Conservation (phyloP, 2,329 filamentous ascomycete genomes). For the Thelonectria rubi region DNA sequence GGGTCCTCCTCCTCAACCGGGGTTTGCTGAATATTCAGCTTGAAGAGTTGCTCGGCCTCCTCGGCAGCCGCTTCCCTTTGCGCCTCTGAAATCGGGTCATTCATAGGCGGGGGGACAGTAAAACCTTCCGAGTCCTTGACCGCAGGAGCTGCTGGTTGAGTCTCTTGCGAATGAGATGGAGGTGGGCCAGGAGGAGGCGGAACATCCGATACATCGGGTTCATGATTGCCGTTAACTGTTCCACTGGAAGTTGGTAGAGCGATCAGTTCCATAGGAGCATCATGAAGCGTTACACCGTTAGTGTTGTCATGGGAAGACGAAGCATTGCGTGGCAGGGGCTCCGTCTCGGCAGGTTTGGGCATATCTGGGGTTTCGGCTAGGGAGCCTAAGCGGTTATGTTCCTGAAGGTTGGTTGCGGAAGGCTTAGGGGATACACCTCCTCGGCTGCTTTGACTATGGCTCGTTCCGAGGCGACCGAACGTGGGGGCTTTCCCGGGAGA, state of each 20-base stretch:
- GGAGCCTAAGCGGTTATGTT: slow-evolving; percentile 64
- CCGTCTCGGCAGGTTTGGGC: slow-evolving; percentile 40
- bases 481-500: slow-evolving; percentile 63
- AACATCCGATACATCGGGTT: slow-evolving; percentile 60
- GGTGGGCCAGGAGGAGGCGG: slow-evolving; percentile 62
- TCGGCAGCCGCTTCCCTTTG: slow-evolving; percentile 69
- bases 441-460: slow-evolving; percentile 59
- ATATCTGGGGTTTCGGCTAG: slow-evolving; percentile 65
- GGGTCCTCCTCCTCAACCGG: slow-evolving; percentile 82
- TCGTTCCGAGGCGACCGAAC: slow-evolving; percentile 72
- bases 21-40: slow-evolving; percentile 80
- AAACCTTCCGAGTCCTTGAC: slow-evolving; percentile 79
- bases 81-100: slow-evolving; percentile 76
- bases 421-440: slow-evolving; percentile 63
- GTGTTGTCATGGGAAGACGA: slow-evolving; percentile 52
- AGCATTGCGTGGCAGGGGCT: slow-evolving; percentile 37
- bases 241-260: slow-evolving; percentile 42
- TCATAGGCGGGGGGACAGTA: slow-evolving; percentile 71
- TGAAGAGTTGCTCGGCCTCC: slow-evolving; percentile 74
- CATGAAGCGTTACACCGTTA: slow-evolving; percentile 54
- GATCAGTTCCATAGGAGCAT: slow-evolving; percentile 44
- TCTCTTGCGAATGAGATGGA: slow-evolving; percentile 52
- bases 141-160: slow-evolving; percentile 49
- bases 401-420: slow-evolving; percentile 67
- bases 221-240: slow-evolving; percentile 58